These are phyloP conservation scores for Boletales sp. DNA, from an alignment of 768 basidiomycete genomes.

Conservation along the genomic window DNA sequence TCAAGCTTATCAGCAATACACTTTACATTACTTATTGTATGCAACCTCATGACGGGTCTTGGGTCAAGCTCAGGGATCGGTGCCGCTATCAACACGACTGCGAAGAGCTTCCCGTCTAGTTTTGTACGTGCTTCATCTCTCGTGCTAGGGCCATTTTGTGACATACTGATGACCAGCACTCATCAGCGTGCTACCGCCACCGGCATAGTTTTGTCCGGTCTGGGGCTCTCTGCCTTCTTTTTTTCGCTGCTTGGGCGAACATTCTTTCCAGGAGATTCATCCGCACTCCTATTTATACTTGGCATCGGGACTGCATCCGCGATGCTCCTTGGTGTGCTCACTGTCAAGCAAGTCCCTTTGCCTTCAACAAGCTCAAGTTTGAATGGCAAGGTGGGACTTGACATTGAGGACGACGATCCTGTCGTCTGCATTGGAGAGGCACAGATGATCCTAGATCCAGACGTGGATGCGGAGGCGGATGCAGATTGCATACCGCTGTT, in stretches of 20 bases:
- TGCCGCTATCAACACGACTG: conserved; percentile 75
- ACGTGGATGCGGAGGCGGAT: conserved; percentile 13
- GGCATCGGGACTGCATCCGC: conserved; percentile 75
- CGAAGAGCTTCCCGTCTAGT: conserved; percentile 74
- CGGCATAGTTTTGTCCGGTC: conserved; percentile 79
- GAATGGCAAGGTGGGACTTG: too few species aligned
- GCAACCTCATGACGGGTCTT: conserved; percentile 68
- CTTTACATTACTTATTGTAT: conserved; percentile 53
- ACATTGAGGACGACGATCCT: neutral
- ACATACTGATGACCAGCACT: neutral
- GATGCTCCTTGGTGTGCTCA: conserved; percentile 74
- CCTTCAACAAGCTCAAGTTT: conserved; percentile 31
- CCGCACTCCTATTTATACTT: conserved; percentile 71
- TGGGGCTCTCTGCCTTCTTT: conserved; percentile 87
- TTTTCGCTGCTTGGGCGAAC: conserved; percentile 76
- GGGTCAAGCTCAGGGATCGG: conserved; percentile 73
- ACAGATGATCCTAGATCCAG: conserved; percentile 7
- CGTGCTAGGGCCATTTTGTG: neutral
- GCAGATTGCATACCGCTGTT: conserved; percentile 21
- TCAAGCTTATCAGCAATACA: conserved; percentile 38
- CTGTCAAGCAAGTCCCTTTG: conserved; percentile 67
- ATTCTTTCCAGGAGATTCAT: conserved; percentile 74
- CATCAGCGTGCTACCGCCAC: conserved; percentile 69
- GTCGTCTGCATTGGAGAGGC: conserved; percentile 24
- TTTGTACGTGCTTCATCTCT: conserved; percentile 42